phyloP scores from a whole-genome alignment of 116 monocot species.

The Cymodocea nodosa region DNA sequence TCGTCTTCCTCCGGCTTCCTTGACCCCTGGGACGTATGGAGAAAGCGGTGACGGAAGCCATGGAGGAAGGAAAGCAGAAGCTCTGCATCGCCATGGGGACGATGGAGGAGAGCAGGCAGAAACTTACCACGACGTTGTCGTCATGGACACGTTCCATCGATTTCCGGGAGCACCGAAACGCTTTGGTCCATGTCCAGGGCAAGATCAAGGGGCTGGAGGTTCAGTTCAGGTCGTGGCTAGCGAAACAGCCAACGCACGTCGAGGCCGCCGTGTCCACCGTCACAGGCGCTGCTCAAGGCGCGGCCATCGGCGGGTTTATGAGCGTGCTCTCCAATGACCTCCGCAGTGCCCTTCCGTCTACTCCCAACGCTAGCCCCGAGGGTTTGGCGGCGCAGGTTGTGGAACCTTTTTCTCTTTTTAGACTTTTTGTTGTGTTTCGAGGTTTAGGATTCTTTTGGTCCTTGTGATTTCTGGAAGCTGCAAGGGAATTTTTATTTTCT shows the following conservation, averaged over 20 bases:
- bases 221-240: conserved; percentile 60
- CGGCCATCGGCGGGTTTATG: conserved; percentile 72
- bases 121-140: not conserved
- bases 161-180: not conserved
- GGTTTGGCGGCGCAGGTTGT: not conserved
- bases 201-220: conserved; percentile 34
- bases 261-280: conserved; percentile 69
- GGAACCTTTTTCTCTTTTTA: no score
- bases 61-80: no score
- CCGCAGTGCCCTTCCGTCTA: conserved; percentile 1
- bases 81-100: no score
- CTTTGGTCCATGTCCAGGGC: conserved; percentile 16
- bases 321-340: conserved; percentile 43
- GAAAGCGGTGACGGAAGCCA: no score
- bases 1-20: no score
- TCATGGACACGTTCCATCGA: not conserved
- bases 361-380: conserved; percentile 4
- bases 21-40: no score
- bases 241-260: conserved; percentile 46
- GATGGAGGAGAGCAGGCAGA: conserved; percentile 5
- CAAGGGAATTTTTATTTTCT: not conserved
- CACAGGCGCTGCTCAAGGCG: conserved; percentile 69
- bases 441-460: not conserved
- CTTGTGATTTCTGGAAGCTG: not conserved
- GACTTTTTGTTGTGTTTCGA: not conserved